Evolutionary conservation across 129 eudicot genomes (phyloP).

Genomic region (Centaurea solstitialis): DNA sequence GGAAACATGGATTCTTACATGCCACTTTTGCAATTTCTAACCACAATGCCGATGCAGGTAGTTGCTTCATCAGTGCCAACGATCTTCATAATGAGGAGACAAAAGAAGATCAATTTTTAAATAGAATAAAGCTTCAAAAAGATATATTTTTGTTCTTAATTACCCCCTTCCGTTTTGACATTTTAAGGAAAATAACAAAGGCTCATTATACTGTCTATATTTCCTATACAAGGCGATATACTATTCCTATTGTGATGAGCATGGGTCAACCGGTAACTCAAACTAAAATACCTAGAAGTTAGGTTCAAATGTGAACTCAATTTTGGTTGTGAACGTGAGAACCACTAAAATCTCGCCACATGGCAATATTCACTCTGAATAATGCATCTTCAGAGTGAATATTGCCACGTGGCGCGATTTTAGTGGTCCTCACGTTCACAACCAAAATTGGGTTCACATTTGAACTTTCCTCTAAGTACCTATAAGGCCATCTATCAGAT

Average conservation of each 20-base stretch:
- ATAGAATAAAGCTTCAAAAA: background rate
- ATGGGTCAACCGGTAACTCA: too few species aligned
- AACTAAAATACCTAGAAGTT: too few species aligned
- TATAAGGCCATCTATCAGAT: background rate
- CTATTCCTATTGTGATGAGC: background rate
- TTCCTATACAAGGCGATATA: background rate
- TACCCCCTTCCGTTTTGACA: background rate
- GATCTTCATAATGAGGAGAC: conserved; percentile 45
- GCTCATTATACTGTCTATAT: background rate
- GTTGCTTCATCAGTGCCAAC: conserved; percentile 99
- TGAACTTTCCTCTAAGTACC: too few species aligned
- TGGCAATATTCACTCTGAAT: too few species aligned
- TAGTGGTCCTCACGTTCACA: too few species aligned
- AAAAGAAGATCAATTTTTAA: background rate
- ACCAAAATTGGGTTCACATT: too few species aligned
- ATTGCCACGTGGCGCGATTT: too few species aligned
- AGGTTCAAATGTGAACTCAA: too few species aligned
- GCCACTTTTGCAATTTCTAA: conserved; percentile 73
- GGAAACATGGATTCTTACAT: conserved; percentile 57
- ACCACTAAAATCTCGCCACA: too few species aligned
- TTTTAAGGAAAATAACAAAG: background rate
- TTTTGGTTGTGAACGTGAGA: too few species aligned
- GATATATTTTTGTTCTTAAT: background rate
- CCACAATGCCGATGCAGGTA: conserved; percentile 83
- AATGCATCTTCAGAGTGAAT: too few species aligned